Evolutionary conservation across 2,329 filamentous ascomycete species (phyloP), one percentile per base, ranked within the genome.

Genomic region (Alternaria gaisen): DNA sequence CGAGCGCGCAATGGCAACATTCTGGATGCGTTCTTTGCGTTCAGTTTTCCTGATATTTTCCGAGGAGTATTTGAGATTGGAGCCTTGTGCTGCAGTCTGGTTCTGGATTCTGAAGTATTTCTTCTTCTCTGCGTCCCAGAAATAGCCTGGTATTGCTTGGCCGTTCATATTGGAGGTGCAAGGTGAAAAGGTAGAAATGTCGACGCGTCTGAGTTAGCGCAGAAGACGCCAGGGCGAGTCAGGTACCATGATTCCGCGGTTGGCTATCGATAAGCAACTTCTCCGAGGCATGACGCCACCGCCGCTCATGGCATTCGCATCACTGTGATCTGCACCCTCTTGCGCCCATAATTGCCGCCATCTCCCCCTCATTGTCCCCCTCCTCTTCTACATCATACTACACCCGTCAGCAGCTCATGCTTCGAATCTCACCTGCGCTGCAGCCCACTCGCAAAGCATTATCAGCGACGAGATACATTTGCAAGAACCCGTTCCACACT

Each of bases 61-160:
- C 14, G 71, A 66, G 0, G 80, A 77, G 66, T 84, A 82, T 58
- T 80, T 81, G 64, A 42, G 66, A 50, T 61, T 62, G 4, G 57
- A 78, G 68, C 36, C 77, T 72, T 51, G 71, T 53, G 72, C 80
- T 14, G 66, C 63, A 8, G 50, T 76, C 28, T 79, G 73, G 16
- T 76, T 73, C 53, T 80, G 76, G 22, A 85, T 80, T 38, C 77
- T 79, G 76, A 85, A 85, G 69, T 85, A 85, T 60, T 83, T 84
- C 51, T 77, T 75, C 71, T 82, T 84, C 40, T 82, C 80, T 34
- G 71, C 64, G 62, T 85, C 81, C 62, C 74, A 84, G 67, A 83
- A 83, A 61, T 79, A 83, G 34, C 83, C 83, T 4, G 83, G 82
- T n/a, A 84, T 78, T 36, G 78, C 68, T 56, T 76, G 75, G 32